phyloP scores from a whole-genome alignment of 2,329 filamentous ascomycete species.

The Penicillium sclerotiorum region DNA sequence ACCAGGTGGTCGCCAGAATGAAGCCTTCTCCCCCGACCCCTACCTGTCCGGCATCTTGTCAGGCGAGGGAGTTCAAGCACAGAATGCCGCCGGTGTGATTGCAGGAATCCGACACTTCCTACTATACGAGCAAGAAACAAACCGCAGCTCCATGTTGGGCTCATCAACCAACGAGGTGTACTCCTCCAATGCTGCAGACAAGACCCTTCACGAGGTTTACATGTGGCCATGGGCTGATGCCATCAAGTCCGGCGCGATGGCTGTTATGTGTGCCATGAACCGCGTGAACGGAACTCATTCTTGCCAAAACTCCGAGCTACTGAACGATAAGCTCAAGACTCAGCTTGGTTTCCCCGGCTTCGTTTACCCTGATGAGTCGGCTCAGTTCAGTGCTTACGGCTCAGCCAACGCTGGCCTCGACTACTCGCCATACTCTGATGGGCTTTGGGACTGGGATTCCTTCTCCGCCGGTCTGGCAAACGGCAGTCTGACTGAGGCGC shows the following conservation, averaged over 20 bases:
- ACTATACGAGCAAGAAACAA: constrained; percentile 4
- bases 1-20: neutral
- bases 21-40: neutral
- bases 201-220: constrained; percentile 74
- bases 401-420: constrained; percentile 10
- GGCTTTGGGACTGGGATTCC: constrained; percentile 39
- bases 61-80: neutral
- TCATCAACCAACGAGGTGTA: constrained; percentile 36
- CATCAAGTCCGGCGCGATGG: constrained; percentile 63
- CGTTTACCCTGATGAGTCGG: constrained; percentile 50
- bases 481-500: constrained; percentile 41
- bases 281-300: constrained; percentile 51
- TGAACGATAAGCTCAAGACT: constrained; percentile 53
- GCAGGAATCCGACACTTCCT: neutral
- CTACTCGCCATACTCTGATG: neutral
- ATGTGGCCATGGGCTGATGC: constrained; percentile 77
- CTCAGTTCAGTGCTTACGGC: constrained; percentile 45
- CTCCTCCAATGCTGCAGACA: constrained; percentile 66
- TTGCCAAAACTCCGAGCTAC: constrained; percentile 51
- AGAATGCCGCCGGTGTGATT: neutral
- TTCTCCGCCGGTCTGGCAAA: constrained; percentile 42
- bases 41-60: neutral
- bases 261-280: constrained; percentile 49
- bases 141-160: neutral
- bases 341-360: constrained; percentile 57